Evolutionary conservation across 495 filamentous ascomycete genomes (phyloP), one percentile per base, ranked within the genome.

Genomic region (Xylaria curta): DNA sequence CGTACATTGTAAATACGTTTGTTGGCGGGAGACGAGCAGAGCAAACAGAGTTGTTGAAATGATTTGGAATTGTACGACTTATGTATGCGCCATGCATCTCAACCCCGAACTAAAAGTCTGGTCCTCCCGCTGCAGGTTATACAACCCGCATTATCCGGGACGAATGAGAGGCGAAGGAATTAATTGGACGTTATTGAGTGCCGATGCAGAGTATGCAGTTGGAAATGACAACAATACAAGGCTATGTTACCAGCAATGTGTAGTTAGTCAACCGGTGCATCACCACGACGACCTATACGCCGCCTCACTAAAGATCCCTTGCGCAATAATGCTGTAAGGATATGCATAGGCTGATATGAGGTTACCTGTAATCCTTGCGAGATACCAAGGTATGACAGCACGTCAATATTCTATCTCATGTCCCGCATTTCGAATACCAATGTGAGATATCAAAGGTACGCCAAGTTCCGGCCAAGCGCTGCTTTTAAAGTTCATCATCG

Each of bases 1-100:
- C 49, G 49, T 15, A 53, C 38, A 60, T 38, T 38, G 17, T 15
- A 31, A 38, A 60, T 5, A 19, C 17, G 33, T n/a, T 33, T 19
- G 3, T 60, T 60, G 58, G 58, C 7, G 5, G 19, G 17, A 60
- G 58, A 21, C 17, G 58, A 38, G 12, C 58, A 33, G 19, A 9
- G 58, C 17, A 38, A n/a, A 60, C 31, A 8, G 58, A 60, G 58
- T 56, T 26, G n/a, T 38, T 38, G 7, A 38, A 60, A 60, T 60
- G 58, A 60, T 60, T 60, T 60, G 58, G 58, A 60, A 60, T 60
- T 38, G 58, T 60, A 36, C 31, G 19, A n/a, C 6, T 60, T 60
- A 60, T 60, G 58, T 38, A 60, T 56, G 33, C 31, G 33, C 31
- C 26, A 15, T 59, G 33, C 54, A 28, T 36, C 47, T n/a, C n/a